Percentiles rank a stretch among this genome's conserved stretches.
Conservation (phyloP, 75 land plant species). For the Adiantum capillusveneris region DNA sequence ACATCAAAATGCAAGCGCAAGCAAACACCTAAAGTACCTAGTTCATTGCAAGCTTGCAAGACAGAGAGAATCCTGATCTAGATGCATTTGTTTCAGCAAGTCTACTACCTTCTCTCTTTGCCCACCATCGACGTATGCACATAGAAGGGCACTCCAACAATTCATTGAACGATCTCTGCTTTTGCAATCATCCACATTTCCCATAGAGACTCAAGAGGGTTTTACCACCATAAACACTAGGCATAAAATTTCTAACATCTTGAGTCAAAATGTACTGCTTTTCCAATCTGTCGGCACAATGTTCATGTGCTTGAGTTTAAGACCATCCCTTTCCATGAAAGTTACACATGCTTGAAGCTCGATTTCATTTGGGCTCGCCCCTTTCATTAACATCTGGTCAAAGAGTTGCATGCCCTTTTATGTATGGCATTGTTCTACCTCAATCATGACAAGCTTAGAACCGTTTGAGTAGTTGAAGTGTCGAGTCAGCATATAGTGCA, state of each 20-base stretch:
- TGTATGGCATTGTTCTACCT: background rate
- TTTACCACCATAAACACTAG: background rate
- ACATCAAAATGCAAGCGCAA: constrained; percentile 4
- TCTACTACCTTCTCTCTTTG: constrained; percentile 1
- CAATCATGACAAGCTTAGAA: too few species aligned
- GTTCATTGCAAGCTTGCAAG: constrained; percentile 13
- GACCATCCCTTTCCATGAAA: background rate
- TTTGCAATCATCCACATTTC: background rate
- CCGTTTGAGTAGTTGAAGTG: too few species aligned
- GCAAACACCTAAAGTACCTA: constrained; percentile 2
- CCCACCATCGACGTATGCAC: constrained; percentile 1
- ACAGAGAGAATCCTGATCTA: background rate
- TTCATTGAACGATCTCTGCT: background rate
- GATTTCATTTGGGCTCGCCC: constrained; percentile 35
- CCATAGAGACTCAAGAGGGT: constrained; percentile 10
- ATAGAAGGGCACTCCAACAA: constrained; percentile 24
- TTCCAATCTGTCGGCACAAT: constrained; percentile 16
- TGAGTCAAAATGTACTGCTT: constrained; percentile 28
- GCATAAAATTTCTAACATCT: constrained; percentile 10
- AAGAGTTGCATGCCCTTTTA: constrained; percentile 7
- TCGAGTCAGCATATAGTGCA: too few species aligned
- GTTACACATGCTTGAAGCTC: constrained; percentile 11
- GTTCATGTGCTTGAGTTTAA: constrained; percentile 3
- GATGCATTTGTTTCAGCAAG: background rate
- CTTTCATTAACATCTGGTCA: constrained; percentile 26